A percentile compares a stretch with the other conserved stretches of the same genome.
phyloP scores from a whole-genome alignment of 2,329 filamentous ascomycete species.

The Colletotrichum incanum region DNA sequence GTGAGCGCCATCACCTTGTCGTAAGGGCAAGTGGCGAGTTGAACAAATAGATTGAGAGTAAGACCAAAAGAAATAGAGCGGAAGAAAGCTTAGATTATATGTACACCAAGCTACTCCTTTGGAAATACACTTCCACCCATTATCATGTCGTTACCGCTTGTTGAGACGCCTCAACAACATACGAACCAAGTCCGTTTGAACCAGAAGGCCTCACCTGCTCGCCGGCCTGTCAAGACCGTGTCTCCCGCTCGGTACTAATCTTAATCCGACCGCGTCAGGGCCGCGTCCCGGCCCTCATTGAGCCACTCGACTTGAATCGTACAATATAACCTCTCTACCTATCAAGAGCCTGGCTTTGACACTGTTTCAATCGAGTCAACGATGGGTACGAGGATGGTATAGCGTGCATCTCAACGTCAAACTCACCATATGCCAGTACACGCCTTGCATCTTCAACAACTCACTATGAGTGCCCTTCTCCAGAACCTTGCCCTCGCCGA shows the following conservation, averaged over 20 bases:
- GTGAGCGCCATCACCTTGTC: too few species aligned
- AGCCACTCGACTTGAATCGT: neutral
- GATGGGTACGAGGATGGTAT: constrained; percentile 43
- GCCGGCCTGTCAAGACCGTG: neutral
- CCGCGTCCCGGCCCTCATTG: neutral
- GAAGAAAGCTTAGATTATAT: neutral
- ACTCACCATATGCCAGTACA: constrained; percentile 73
- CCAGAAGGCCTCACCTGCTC: neutral
- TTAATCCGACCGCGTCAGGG: too few species aligned
- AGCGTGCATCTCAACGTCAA: neutral
- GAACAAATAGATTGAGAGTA: neutral
- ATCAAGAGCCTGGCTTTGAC: constrained; percentile 72
- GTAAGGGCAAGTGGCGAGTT: neutral
- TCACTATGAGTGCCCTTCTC: constrained; percentile 69
- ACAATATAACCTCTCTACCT: constrained; percentile 51
- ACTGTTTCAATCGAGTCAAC: constrained; percentile 54
- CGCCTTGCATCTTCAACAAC: constrained; percentile 65
- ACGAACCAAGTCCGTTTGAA: neutral
- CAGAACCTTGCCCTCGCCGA: constrained; percentile 75
- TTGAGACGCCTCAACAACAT: neutral
- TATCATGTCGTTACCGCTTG: neutral
- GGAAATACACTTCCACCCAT: neutral
- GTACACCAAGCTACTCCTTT: neutral
- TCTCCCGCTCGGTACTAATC: neutral
- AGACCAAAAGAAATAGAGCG: neutral